phyloP scores from a whole-genome alignment of 352 stramenopile genomes.

The Phytophthora cryptogea region DNA sequence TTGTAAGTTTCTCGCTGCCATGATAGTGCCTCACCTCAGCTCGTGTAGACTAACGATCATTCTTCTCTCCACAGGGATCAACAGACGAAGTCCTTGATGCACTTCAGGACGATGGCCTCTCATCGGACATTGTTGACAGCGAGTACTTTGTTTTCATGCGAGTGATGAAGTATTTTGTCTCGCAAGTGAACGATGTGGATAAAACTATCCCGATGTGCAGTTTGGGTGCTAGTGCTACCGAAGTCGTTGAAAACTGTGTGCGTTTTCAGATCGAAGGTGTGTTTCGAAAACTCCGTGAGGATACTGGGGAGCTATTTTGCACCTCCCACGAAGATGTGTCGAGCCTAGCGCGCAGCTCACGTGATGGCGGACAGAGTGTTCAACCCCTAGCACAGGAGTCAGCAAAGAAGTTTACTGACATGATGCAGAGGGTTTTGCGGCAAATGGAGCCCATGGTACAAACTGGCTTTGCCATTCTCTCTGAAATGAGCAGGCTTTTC shows the following conservation, averaged over 20 bases:
- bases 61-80: constrained; percentile 42
- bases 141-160: constrained; percentile 86
- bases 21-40: too few relatives aligned
- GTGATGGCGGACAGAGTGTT: constrained; percentile 45
- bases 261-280: constrained; percentile 80
- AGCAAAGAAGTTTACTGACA: constrained; percentile 61
- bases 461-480: constrained; percentile 64
- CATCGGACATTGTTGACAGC: constrained; percentile 39
- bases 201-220: constrained; percentile 59
- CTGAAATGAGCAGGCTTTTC: constrained; percentile 74
- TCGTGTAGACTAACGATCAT: neutral
- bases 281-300: constrained; percentile 62
- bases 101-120: constrained; percentile 31
- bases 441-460: constrained; percentile 82
- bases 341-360: constrained; percentile 34
- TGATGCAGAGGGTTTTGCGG: constrained; percentile 79
- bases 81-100: constrained; percentile 45
- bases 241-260: constrained; percentile 70
- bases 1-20: constrained; percentile 41
- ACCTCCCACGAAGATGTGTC: constrained; percentile 58
- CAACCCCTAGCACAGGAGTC: constrained; percentile 59
- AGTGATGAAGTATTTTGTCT: constrained; percentile 78
- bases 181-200: constrained; percentile 62
- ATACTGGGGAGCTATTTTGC: constrained; percentile 63
- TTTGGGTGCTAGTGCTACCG: constrained; percentile 46